Evolutionary conservation across 768 basidiomycete genomes (phyloP).

Genomic region (Mrakia blollopis): DNA sequence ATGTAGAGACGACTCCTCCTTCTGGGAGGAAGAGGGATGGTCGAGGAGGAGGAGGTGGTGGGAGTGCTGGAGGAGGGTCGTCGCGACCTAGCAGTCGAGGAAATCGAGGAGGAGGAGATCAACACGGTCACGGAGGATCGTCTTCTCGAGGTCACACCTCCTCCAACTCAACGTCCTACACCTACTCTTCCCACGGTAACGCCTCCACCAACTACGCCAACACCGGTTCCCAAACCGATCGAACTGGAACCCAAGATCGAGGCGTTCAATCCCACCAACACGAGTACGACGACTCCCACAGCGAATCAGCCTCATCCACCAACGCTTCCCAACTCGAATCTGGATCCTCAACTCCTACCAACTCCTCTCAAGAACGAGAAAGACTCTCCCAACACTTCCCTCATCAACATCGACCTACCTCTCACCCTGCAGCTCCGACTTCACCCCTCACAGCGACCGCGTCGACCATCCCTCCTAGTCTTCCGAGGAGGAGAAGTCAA

Average conservation of each 20-base stretch:
- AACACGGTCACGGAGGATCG: neutral
- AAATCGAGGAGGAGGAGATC: constrained; percentile 11
- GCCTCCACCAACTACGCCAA: neutral
- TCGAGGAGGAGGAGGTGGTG: constrained; percentile 20
- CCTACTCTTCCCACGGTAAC: neutral
- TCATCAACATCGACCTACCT: neutral
- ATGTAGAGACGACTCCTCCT: neutral
- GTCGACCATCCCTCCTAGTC: neutral
- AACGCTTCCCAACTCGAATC: neutral
- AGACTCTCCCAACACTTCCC: neutral
- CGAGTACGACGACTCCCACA: neutral
- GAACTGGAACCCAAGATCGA: neutral
- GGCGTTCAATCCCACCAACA: neutral
- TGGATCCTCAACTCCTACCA: constrained; percentile 6
- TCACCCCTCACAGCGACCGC: neutral
- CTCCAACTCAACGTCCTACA: neutral
- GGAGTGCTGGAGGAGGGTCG: neutral
- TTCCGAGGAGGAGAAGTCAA: neutral
- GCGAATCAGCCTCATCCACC: neutral
- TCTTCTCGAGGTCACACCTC: neutral
- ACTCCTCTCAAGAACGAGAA: constrained; percentile 7
- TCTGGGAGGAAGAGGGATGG: constrained; percentile 4
- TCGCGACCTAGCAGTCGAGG: neutral
- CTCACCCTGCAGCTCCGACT: neutral
- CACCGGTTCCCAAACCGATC: neutral